phyloP scores from a whole-genome alignment of 352 stramenopile species.

The Pythium rhizo-oryzae region DNA sequence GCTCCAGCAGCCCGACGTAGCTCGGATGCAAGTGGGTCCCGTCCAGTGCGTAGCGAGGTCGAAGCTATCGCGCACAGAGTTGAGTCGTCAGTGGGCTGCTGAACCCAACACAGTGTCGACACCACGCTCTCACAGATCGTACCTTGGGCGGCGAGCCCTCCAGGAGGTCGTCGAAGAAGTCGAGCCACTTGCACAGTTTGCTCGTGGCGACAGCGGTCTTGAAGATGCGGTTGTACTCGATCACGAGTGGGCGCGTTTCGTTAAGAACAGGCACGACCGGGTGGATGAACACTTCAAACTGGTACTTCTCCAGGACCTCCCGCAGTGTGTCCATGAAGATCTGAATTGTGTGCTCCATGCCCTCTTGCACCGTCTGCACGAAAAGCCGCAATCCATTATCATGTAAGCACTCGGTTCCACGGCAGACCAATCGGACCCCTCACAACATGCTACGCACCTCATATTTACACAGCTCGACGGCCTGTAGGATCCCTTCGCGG shows the following conservation, averaged over 20 bases:
- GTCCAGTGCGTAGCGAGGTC: conserved; percentile 60
- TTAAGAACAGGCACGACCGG: conserved; percentile 89
- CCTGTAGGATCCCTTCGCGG: conserved; percentile 90
- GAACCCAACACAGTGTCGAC: neutral
- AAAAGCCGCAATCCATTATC: no score
- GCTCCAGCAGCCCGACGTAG: conserved; percentile 62
- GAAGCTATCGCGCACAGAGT: conserved; percentile 40
- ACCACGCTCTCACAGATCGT: conserved; percentile 1
- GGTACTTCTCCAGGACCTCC: conserved; percentile 52
- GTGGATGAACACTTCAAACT: conserved; percentile 82
- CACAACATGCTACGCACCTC: conserved; percentile 41
- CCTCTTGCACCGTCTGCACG: conserved; percentile 68
- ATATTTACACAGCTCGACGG: conserved; percentile 89
- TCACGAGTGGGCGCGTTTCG: conserved; percentile 83
- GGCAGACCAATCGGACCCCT: no score
- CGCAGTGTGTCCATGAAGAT: conserved; percentile 81
- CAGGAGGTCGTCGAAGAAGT: conserved; percentile 89
- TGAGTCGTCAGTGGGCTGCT: neutral
- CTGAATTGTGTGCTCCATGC: conserved; percentile 72
- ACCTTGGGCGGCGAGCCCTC: conserved; percentile 50
- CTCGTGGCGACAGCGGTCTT: conserved; percentile 41
- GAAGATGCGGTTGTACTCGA: conserved; percentile 85
- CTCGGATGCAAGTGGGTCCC: conserved; percentile 85
- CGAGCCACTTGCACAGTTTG: conserved; percentile 79
- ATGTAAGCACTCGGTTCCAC: no score